phyloP scores from a whole-genome alignment of 2,329 filamentous ascomycete genomes.

The Hypoxylon rubiginosum region DNA sequence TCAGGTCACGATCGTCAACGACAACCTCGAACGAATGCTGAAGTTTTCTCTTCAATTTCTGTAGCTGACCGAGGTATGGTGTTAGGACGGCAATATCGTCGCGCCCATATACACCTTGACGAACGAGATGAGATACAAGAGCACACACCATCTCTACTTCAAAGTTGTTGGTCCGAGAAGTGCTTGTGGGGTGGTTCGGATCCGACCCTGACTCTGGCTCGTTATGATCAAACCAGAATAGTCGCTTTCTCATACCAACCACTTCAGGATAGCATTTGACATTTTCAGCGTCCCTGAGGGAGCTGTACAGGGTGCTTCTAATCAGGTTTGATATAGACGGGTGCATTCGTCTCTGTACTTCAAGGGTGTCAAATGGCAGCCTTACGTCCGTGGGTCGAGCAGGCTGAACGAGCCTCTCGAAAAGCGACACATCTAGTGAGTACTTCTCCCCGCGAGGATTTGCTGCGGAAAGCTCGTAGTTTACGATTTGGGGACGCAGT shows the following conservation, averaged over 20 bases:
- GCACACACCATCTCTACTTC: slow-evolving; percentile 75
- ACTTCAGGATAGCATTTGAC: slow-evolving; percentile 58
- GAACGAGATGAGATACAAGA: slow-evolving; percentile 74
- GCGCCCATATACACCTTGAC: slow-evolving; percentile 71
- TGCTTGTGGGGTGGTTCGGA: slow-evolving; percentile 50
- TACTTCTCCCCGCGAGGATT: slow-evolving; percentile 64
- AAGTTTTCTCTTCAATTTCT: slow-evolving; percentile 63
- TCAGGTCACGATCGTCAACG: slow-evolving; percentile 72
- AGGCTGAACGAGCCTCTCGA: slow-evolving; percentile 67
- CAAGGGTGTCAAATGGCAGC: slow-evolving; percentile 55
- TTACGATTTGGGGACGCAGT: slow-evolving; percentile 69
- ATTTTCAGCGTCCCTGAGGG: slow-evolving; percentile 60
- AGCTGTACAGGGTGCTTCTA: slow-evolving; percentile 65
- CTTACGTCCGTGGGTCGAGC: slow-evolving; percentile 39
- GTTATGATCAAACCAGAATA: slow-evolving; percentile 73
- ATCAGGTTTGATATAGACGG: slow-evolving; percentile 68
- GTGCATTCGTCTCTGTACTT: slow-evolving; percentile 71
- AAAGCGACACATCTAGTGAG: slow-evolving; percentile 70
- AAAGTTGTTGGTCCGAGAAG: slow-evolving; percentile 66
- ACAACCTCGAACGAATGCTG: slow-evolving; percentile 68
- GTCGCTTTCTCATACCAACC: slow-evolving; percentile 61
- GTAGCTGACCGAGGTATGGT: slow-evolving; percentile 71
- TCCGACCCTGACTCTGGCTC: slow-evolving; percentile 42
- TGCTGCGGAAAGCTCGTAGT: slow-evolving; percentile 65
- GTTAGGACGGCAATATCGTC: slow-evolving; percentile 79